These are phyloP conservation scores for Fusarium sp. DNA, from an alignment of 2,329 filamentous ascomycete species.

Conservation along the genomic window DNA sequence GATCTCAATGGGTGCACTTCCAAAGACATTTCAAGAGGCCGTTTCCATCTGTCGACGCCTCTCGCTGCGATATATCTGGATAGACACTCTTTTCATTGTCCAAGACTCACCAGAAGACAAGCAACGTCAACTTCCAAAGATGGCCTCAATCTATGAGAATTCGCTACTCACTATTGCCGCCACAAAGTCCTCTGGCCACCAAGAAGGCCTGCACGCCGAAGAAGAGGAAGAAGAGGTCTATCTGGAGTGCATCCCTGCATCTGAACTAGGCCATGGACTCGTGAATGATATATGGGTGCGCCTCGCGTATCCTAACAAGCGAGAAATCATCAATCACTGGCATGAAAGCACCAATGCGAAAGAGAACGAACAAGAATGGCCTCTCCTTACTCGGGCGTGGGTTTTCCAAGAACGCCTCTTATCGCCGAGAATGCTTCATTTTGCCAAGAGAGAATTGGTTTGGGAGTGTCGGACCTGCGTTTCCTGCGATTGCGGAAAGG, in stretches of 20 bases:
- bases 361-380: constrained; percentile 7
- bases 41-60: constrained; percentile 6
- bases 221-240: background rate
- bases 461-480: constrained; percentile 22
- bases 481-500: constrained; percentile 12
- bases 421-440: constrained; percentile 27
- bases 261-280: constrained; percentile 7
- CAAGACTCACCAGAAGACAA: constrained; percentile 8
- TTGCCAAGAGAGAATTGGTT: constrained; percentile 15
- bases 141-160: constrained; percentile 25
- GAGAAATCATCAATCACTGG: constrained; percentile 10
- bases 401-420: constrained; percentile 28
- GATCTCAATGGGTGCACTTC: background rate
- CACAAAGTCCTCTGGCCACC: constrained; percentile 13
- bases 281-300: constrained; percentile 15
- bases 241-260: background rate
- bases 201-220: constrained; percentile 3
- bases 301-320: background rate
- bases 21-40: constrained; percentile 5
- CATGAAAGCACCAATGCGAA: background rate
- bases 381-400: constrained; percentile 23
- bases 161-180: constrained; percentile 16
- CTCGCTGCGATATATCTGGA: constrained; percentile 19
- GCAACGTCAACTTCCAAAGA: constrained; percentile 7
- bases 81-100: constrained; percentile 16